Evolutionary conservation across 768 basidiomycete genomes (phyloP).

Genomic region (Roridomyces roridus): DNA sequence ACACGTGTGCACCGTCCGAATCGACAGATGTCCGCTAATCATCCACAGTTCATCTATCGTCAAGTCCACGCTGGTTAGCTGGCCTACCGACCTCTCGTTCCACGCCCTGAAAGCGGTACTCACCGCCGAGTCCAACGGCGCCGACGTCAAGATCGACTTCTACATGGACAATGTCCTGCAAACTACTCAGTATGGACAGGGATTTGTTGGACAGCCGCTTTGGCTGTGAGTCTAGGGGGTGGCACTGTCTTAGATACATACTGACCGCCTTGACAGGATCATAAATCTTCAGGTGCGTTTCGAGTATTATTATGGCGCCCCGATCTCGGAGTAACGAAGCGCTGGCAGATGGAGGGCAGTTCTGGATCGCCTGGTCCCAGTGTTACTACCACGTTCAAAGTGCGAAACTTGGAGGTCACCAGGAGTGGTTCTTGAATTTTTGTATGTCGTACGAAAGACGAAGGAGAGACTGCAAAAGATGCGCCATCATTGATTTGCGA

Average conservation of each 20-base stretch:
- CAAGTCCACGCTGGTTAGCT: conserved; percentile 43
- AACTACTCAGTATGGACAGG: conserved; percentile 45
- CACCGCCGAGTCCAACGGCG: conserved; percentile 42
- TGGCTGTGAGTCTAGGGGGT: conserved; percentile 42
- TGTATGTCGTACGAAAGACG: too few species aligned
- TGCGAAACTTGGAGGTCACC: conserved; percentile 47
- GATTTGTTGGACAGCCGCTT: conserved; percentile 46
- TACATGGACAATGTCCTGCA: conserved; percentile 45
- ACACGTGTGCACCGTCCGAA: too few species aligned
- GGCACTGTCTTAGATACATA: too few species aligned
- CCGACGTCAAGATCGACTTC: conserved; percentile 46
- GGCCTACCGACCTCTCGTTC: conserved; percentile 51
- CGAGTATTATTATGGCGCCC: neutral
- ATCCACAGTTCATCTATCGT: conserved; percentile 43
- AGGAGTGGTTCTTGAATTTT: conserved; percentile 36
- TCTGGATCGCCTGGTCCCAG: conserved; percentile 49
- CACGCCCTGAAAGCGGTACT: conserved; percentile 49
- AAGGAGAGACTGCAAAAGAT: too few species aligned
- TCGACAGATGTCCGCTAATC: neutral
- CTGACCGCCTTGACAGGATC: conserved; percentile 36
- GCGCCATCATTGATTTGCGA: too few species aligned
- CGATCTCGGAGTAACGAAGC: neutral
- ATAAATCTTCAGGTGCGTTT: conserved; percentile 45
- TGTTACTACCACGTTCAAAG: conserved; percentile 47
- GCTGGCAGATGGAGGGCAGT: conserved; percentile 52